Evolutionary conservation across 2,329 filamentous ascomycete species (phyloP), one percentile per base, ranked within the genome.

Genomic region (Colletotrichum noveboracense): DNA sequence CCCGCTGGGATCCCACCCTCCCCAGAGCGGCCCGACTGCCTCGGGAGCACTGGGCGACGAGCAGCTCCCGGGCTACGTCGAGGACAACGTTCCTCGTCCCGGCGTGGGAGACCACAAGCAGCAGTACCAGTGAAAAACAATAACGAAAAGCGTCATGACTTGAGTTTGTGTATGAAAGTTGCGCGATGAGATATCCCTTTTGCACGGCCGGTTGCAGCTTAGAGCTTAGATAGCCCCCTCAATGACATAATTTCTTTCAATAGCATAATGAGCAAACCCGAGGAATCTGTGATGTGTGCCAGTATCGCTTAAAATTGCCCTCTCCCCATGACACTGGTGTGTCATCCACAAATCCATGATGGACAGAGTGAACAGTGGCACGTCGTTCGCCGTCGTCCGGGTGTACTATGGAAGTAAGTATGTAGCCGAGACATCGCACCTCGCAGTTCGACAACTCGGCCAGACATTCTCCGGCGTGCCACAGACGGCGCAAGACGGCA

Each of bases 31-130:
- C 32, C 38, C 76, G 55, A 43, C 65, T n/a, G 76, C 74, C 24
- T 76, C 71, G 7, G 71, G 74, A 4, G 66, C 66, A 6, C 71
- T 74, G 10, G 43, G 36, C 3, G 77, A 76, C 56, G 74, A 76
- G 56, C 68, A 69, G 56, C 66, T 77, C 8, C 77, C 77, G 2
- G 77, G 71, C 5, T 78, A 78, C 38, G 72, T 76, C 10, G 77
- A 78, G 28, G 77, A 78, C 21, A 75, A 69, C 32, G 69, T 77
- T 24, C 16, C 61, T 14, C 68, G 77, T 4, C 75, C 77, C 7
- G 77, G 68, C 48, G 76, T 77, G 13, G 76, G 75, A 12, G 77
- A 78, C 56, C 34, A 75, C 52, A 78, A 78, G 66, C 60, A 55
- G 10, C 58, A 69, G 13, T 77, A 76, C 66, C 75, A 77, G 67